Base-by-base conservation (phyloP, 2,329 filamentous ascomycete species). In the Fusarium miscanthi region DNA sequence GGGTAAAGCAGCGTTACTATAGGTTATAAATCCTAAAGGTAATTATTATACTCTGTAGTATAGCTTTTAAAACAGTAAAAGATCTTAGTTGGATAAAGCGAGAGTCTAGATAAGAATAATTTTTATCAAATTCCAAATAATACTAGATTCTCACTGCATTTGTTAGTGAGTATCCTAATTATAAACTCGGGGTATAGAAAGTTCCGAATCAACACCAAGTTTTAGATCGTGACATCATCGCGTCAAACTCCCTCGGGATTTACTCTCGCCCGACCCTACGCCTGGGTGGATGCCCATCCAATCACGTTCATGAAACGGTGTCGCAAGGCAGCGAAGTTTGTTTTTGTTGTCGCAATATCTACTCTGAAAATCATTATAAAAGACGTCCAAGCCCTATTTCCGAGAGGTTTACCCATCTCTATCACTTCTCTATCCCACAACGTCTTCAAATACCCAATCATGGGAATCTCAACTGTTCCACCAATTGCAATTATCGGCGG, bases 401-500 rank as follows among this genome's bases (percentile, higher is more conserved):
- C 21, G 10, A 30, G 16, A 13, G 12, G 14, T 19, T 10, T 5
- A 6, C 11, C 4, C 1, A 8, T n/a, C 14, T 25, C 14, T 25
- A 30, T 1, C 5, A 10, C 12, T 49, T 35, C 33, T 49, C 16
- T 2, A 4, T 30, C 17, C 6, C 10, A 10, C 5, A 17, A 14
- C 10, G 1, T 13, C 13, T 8, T 35, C 1, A 7, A 16, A 33
- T 2, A 16, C 23, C 27, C 1, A 3, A 21, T 10, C 1, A 63
- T 63, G 60, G 16, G 21, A 13, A 0, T 19, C 3, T 27, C 60
- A 38, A 7, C 23, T 3, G 2, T 51, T 30, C 37, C 56, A 21
- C 60, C 54, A 19, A 63, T 63, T 5, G 60, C 56, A 4, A 61
- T 63, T 5, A 19, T 63, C 8, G 60, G 60, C 31, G 60, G 60